A percentile compares a stretch with the other conserved stretches of the same genome.
Evolutionary conservation across 2,329 filamentous ascomycete genomes (phyloP).

Genomic region (Lachnellula subtilissima): DNA sequence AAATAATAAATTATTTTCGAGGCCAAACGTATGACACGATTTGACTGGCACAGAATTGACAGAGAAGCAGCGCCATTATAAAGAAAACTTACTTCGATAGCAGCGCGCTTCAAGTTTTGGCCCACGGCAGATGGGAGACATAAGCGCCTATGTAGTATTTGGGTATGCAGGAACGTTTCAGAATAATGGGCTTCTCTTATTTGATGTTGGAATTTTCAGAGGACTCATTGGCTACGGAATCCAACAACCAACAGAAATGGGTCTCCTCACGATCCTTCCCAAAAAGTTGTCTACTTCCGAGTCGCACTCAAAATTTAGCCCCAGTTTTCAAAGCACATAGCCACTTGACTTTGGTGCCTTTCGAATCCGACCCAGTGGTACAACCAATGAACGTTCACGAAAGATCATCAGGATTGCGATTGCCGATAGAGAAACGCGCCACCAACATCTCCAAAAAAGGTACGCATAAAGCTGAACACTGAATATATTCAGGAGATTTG

Average conservation of each 20-base stretch:
- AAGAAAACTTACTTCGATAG: background rate
- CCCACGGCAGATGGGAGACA: background rate
- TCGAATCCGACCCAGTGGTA: background rate
- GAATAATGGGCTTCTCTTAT: background rate
- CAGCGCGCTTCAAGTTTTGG: background rate
- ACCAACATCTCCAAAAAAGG: background rate
- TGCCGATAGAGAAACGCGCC: background rate
- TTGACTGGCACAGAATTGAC: background rate
- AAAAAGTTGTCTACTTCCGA: background rate
- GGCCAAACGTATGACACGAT: background rate
- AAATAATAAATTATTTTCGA: background rate
- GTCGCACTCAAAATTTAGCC: background rate
- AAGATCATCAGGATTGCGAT: background rate
- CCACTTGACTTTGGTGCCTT: background rate
- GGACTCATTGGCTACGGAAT: background rate
- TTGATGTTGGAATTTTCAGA: background rate
- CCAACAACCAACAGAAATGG: background rate
- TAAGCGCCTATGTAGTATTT: background rate
- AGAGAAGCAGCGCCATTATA: background rate
- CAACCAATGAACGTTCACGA: background rate
- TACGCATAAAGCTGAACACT: background rate
- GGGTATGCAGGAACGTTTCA: constrained; percentile 2
- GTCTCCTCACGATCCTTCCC: too few relatives aligned
- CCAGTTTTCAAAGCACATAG: background rate
- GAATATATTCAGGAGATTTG: background rate